A percentile compares a stretch with the other conserved stretches of the same genome.
phyloP scores from a whole-genome alignment of 768 basidiomycete species.

The Rhodotorula sphaerocarpa region DNA sequence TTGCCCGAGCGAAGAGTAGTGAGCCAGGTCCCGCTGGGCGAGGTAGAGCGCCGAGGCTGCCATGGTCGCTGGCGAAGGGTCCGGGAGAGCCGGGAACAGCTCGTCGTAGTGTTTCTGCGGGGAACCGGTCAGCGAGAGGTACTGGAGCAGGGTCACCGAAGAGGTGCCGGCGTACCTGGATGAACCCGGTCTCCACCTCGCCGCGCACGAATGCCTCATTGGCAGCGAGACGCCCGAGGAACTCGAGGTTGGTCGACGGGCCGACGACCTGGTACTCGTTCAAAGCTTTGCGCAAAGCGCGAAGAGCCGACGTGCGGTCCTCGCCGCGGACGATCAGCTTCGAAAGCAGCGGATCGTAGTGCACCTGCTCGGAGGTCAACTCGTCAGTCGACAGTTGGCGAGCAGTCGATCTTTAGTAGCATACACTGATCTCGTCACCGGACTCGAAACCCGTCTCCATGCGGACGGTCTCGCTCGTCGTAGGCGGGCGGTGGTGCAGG shows the following conservation, averaged over 20 bases:
- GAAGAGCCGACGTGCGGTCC: conserved; percentile 73
- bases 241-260: conserved; percentile 84
- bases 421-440: conserved; percentile 44
- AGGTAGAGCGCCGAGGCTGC: conserved; percentile 74
- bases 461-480: conserved; percentile 61
- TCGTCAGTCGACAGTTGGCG: neutral
- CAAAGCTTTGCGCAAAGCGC: conserved; percentile 67
- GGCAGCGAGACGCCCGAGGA: conserved; percentile 66
- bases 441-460: conserved; percentile 81
- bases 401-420: neutral
- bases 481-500: conserved; percentile 69
- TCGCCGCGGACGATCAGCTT: conserved; percentile 82
- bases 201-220: conserved; percentile 66
- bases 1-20: conserved; percentile 26
- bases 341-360: conserved; percentile 82
- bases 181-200: conserved; percentile 87
- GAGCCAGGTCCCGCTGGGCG: conserved; percentile 55
- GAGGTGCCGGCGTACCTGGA: conserved; percentile 52
- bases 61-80: conserved; percentile 58
- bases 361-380: conserved; percentile 49
- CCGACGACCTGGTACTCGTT: conserved; percentile 87
- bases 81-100: conserved; percentile 61
- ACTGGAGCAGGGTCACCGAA: neutral
- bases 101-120: conserved; percentile 69
- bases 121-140: neutral